Percentiles rank a stretch among this genome's conserved stretches.
These are phyloP conservation scores for Trichoderma atrobrunneum DNA, from an alignment of 2,329 filamentous ascomycete species.

Conservation along the genomic window DNA sequence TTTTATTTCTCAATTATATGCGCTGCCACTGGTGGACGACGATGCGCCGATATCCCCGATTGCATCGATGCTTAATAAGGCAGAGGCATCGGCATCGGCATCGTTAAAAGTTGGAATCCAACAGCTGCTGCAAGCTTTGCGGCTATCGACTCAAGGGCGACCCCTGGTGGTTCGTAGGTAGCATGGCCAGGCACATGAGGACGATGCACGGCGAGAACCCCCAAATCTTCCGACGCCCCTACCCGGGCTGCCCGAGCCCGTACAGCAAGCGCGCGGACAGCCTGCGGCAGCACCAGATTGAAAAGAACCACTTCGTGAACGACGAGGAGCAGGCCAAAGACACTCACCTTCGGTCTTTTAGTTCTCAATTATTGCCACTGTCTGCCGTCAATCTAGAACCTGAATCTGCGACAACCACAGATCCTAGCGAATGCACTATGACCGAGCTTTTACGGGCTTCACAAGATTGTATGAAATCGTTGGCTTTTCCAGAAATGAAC, in stretches of 20 bases:
- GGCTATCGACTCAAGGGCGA: constrained; percentile 55
- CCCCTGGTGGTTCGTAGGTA: constrained; percentile 57
- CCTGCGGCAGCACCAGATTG: no score
- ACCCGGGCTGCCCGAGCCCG: constrained; percentile 53
- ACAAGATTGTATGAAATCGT: neutral
- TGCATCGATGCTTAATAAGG: constrained; percentile 11
- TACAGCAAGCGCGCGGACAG: no score
- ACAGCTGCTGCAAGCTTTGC: constrained; percentile 51
- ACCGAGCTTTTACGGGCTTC: no score
- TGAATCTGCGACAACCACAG: no score
- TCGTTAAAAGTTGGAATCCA: constrained; percentile 40
- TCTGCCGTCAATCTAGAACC: no score
- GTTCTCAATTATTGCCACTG: no score
- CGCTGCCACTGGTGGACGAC: neutral
- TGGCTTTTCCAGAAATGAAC: neutral
- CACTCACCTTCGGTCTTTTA: no score
- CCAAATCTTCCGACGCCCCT: constrained; percentile 52
- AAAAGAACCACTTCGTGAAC: no score
- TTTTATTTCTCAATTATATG: neutral
- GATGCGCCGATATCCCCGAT: neutral
- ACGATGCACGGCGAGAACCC: constrained; percentile 50
- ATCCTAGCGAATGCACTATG: no score
- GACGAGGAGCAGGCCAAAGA: no score
- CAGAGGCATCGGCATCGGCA: neutral
- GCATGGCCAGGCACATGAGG: constrained; percentile 58